Evolutionary conservation across 176 grass and related monocot species (phyloP).

Genomic region (Eleusine indica): DNA sequence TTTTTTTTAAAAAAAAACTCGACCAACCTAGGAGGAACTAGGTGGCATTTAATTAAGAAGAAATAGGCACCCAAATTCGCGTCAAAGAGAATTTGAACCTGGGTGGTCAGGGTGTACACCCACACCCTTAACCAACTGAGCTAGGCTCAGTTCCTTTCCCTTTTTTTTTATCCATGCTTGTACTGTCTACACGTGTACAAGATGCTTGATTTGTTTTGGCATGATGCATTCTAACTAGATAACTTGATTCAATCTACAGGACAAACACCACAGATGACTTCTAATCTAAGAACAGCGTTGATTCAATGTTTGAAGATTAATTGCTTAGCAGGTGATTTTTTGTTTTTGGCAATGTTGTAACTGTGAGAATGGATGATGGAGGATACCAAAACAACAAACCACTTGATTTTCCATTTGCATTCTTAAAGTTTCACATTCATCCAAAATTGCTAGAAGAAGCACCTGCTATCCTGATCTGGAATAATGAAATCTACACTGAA

Average conservation of each 20-base stretch:
- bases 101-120: too few relatives aligned
- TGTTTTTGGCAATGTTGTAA: background rate
- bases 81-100: too few relatives aligned
- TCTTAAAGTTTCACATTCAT: too few relatives aligned
- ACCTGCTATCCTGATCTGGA: background rate
- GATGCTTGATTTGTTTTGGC: background rate
- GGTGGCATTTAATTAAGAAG: too few relatives aligned
- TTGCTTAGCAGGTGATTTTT: background rate
- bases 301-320: conserved; percentile 5
- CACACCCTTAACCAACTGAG: too few relatives aligned
- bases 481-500: background rate
- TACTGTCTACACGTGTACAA: background rate
- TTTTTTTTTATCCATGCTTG: background rate
- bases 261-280: background rate
- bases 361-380: background rate
- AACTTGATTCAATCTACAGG: background rate
- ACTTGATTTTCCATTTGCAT: too few relatives aligned
- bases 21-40: too few relatives aligned
- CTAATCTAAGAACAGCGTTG: background rate
- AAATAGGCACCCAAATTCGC: too few relatives aligned
- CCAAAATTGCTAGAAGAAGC: background rate
- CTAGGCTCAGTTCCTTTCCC: too few relatives aligned
- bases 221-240: background rate
- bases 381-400: background rate
- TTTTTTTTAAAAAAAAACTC: too few relatives aligned